Base-by-base conservation (phyloP, 2,329 filamentous ascomycete species). In the Fusarium torreyae region DNA sequence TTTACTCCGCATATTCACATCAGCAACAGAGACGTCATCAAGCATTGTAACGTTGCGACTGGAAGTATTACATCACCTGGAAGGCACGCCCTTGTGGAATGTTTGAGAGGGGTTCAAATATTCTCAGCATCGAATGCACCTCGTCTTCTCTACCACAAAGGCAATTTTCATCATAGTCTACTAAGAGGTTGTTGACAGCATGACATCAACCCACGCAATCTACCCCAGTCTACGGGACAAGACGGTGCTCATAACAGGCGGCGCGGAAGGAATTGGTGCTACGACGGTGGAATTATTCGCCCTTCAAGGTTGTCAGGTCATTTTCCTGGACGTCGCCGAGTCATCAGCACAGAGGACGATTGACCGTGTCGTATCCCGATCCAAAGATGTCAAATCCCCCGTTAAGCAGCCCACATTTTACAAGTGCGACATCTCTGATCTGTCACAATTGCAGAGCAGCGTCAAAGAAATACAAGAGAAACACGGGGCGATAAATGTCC, bases 401-500 rank as follows among this genome's bases (percentile, higher is more conserved):
- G 52, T 51, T 6, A 63, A 62, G 13, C 44, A 63, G 9, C 83
- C 83, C 0, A 68, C 72, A 1, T 84, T 83, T 66, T 67, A 80
- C 64, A 73, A 75, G 50, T 86, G 84, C 77, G 81, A 84, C 67
- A 74, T 84, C 5, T 79, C 79, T 8, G 70, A 83, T 55, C 59
- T 84, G 5, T 66, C 73, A 2, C 55, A 69, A 38, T 69, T 83
- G 7, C 72, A 77, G 39, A 62, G 74, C 1, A 79, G 77, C 17
- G 79, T 81, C 2, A 73, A 75, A 15, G 69, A 72, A n/a, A 76
- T 78, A 5, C 56, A 82, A 1, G 64, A 70, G 3, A 57, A 74
- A 4, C 67, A 77, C 34, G 69, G 68, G 1, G 52, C 28, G 72
- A 86, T 97, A 74, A 92, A 97, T 79, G 91, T 96, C 68, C 81